Base-by-base conservation (phyloP, 2,329 filamentous ascomycete genomes). In the Pseudogymnoascus sp. region DNA sequence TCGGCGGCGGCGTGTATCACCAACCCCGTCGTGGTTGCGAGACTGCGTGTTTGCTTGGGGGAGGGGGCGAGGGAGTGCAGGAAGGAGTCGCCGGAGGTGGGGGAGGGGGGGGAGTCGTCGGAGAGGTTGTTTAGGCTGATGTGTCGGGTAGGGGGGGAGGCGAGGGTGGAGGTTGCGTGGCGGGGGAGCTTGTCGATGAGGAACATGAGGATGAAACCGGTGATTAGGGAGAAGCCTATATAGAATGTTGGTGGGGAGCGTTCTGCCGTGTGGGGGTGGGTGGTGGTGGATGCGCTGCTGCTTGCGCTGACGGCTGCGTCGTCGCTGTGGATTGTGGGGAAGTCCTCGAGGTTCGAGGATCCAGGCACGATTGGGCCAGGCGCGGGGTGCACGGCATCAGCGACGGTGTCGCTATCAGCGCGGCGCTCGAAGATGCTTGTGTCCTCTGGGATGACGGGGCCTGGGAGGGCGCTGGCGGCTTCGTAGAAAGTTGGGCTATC, bases 131-230 rank as follows among this genome's bases (percentile, higher is more conserved):
- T 91, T 47, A 97, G 80, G 63, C 91, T 95, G 70, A 97, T 94
- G 72, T 96, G 91, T 67, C 92, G 86, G 61, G 86, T 80, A 12
- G 88, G 86, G 38, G 83, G 80, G 18, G 83, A 78, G 69, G 87
- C 86, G 38, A 90, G 77, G 42, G 82, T 80, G 18, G 90, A 82
- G 1, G 83, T 82, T 5, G 87, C 85, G 72, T 92, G 89, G 42
- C 86, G 85, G 6, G 92, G 91, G 7, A 96, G 77, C 61, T 90
- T 87, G 75, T 99, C 93, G 71, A 99, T 89, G 21, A 99, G 83
- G 73, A 96, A 97, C 94, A 99, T 99, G 67, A 97, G 82, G 63
- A 96, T 86, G 75, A 97, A 99, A 11, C 94, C 94, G 14, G 90
- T 78, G 63, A 96, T 85, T 61, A 99, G 79, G 1, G 92, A 91